Percentiles rank a stretch among this genome's conserved stretches.
Evolutionary conservation across 768 basidiomycete genomes (phyloP).

Genomic region (Suillus brevipes): DNA sequence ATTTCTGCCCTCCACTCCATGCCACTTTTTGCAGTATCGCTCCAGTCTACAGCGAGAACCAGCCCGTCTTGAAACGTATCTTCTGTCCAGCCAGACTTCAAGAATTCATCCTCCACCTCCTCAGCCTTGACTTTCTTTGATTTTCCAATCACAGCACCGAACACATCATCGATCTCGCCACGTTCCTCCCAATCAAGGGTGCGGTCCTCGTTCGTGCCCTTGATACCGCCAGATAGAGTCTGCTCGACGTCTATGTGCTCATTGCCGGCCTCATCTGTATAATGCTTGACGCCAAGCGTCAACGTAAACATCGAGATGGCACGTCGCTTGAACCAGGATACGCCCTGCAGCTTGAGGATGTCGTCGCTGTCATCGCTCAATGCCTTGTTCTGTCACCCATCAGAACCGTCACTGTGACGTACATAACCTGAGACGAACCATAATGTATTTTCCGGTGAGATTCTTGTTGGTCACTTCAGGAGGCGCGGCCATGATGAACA

Average conservation of each 20-base stretch:
- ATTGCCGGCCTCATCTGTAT: slow-evolving; percentile 54
- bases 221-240: slow-evolving; percentile 60
- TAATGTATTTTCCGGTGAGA: slow-evolving; percentile 58
- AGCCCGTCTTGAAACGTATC: slow-evolving; percentile 38
- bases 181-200: slow-evolving; percentile 57
- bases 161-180: slow-evolving; percentile 56
- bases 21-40: slow-evolving; percentile 62
- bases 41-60: slow-evolving; percentile 45
- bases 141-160: slow-evolving; percentile 58
- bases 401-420: not conserved
- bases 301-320: slow-evolving; percentile 58
- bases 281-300: slow-evolving; percentile 64
- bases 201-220: slow-evolving; percentile 57
- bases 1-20: slow-evolving; percentile 66
- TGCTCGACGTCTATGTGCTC: slow-evolving; percentile 74
- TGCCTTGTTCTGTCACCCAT: slow-evolving; percentile 55
- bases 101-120: slow-evolving; percentile 45
- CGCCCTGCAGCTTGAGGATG: slow-evolving; percentile 69
- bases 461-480: slow-evolving; percentile 56
- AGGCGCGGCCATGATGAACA: slow-evolving; percentile 62
- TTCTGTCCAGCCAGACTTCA: slow-evolving; percentile 43
- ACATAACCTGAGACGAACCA: slow-evolving; percentile 43
- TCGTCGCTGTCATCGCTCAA: slow-evolving; percentile 62
- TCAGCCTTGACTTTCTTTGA: slow-evolving; percentile 52
- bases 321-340: slow-evolving; percentile 70